Evolutionary conservation across 805 yeast genomes (phyloP).

Genomic region (Saccharomycopsis capsularis): DNA sequence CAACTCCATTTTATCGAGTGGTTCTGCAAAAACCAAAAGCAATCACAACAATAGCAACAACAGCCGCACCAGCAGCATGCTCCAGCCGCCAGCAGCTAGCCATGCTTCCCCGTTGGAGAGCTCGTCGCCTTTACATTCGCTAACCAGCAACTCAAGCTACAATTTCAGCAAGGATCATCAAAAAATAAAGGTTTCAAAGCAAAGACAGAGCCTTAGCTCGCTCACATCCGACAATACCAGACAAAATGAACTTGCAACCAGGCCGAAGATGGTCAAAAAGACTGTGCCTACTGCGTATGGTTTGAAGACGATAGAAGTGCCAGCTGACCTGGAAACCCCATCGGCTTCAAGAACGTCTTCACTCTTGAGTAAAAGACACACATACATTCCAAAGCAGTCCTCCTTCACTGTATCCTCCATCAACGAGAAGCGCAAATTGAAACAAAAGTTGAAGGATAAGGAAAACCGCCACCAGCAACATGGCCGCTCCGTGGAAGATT

Average conservation of each 20-base stretch:
- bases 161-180: not conserved
- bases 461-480: not conserved
- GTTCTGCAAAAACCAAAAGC: not conserved
- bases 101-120: not conserved
- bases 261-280: slow-evolving; percentile 15
- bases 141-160: not conserved
- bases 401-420: slow-evolving; percentile 7
- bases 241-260: not conserved
- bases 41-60: no score
- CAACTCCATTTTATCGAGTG: not conserved
- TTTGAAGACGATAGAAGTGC: slow-evolving; percentile 19
- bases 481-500: not conserved
- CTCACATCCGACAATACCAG: not conserved
- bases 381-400: slow-evolving; percentile 7
- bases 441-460: not conserved
- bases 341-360: slow-evolving; percentile 12
- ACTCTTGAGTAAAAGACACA: slow-evolving; percentile 1
- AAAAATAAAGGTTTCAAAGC: not conserved
- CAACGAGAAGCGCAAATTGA: not conserved
- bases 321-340: slow-evolving; percentile 8
- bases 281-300: slow-evolving; percentile 21
- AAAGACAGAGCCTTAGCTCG: not conserved
- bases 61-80: not conserved
- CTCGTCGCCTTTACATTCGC: not conserved
- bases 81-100: no score